Base-by-base conservation (phyloP, 2,329 filamentous ascomycete species). In the Pseudocercospora ulei region DNA sequence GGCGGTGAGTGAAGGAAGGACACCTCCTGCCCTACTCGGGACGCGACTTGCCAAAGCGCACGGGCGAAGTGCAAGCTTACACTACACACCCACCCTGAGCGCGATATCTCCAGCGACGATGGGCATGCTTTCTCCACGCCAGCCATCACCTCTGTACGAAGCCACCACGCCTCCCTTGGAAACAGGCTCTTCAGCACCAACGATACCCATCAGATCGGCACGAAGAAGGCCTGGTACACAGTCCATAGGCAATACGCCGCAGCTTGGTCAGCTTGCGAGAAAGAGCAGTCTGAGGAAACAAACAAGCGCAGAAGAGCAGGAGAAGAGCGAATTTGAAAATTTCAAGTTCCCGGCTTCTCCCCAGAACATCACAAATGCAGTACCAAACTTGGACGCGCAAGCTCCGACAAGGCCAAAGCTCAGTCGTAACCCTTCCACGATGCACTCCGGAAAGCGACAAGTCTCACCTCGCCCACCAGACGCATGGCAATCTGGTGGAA, bases 51-150 rank as follows among this genome's bases (percentile, higher is more conserved):
- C 56, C 11, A 75, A 76, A 51, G 74, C 78, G 3, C 86, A 94
- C 66, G 76, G 71, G 31, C 73, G 86, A 36, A 85, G 85, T 23
- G 76, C 83, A 14, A 94, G 86, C 65, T 64, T 93, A 43, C 86
- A 93, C 59, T 80, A 88, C 49, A 58, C 75, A 47, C 67, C 76
- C 30, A 69, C 39, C 34, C 39, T 47, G 16, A 39, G 46, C 11
- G 30, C 29, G 18, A 30, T 24, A 3, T 40, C 51, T 20, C 41
- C 48, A 25, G 37, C 49, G 11, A 26, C 33, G 11, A 14, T 39
- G 16, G 36, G 19, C 17, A 26, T 44, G 35, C 43, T 41, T 9
- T 43, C 51, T 7, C 45, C 52, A 6, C 39, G 49, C 52, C 66
- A 55, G 51, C 64, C 49, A 33, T 67, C 66, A 20, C 65, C 66